These are phyloP conservation scores for Microthyrium microscopicum DNA, from an alignment of 2,329 filamentous ascomycete species.

Conservation along the genomic window DNA sequence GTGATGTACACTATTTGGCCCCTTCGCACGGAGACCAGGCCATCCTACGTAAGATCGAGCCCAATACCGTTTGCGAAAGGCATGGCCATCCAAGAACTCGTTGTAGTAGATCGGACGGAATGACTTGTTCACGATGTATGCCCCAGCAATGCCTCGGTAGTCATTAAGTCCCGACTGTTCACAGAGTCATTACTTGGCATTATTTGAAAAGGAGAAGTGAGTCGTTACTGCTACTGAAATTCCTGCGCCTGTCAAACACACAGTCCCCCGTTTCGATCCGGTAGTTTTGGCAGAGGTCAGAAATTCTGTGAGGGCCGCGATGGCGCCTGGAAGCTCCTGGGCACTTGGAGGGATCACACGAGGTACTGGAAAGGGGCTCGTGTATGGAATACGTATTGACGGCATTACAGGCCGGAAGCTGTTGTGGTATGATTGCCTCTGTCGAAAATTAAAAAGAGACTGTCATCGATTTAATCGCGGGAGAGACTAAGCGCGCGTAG, in stretches of 20 bases:
- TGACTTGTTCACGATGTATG: conserved; percentile 78
- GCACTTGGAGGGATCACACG: conserved; percentile 59
- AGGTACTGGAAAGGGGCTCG: conserved; percentile 60
- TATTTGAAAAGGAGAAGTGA: too few relatives aligned
- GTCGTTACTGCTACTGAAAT: conserved; percentile 85
- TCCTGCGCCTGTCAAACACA: conserved; percentile 66
- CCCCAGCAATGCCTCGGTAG: conserved; percentile 78
- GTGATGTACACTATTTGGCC: conserved; percentile 63
- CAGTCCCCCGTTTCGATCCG: conserved; percentile 31
- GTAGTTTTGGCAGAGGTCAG: conserved; percentile 39
- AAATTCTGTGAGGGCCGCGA: conserved; percentile 63
- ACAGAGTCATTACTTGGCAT: too few relatives aligned
- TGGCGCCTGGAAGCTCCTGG: conserved; percentile 50
- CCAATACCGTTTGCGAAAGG: conserved; percentile 86
- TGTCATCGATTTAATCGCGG: too few relatives aligned
- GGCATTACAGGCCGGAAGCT: conserved; percentile 20
- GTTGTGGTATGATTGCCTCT: too few relatives aligned
- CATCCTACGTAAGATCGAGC: conserved; percentile 86
- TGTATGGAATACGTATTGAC: conserved; percentile 81
- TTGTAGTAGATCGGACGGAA: conserved; percentile 87
- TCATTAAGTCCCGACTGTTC: conserved; percentile 88
- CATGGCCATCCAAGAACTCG: conserved; percentile 71
- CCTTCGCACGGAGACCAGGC: conserved; percentile 63
- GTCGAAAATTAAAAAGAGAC: too few relatives aligned
- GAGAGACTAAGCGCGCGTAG: too few relatives aligned